Evolutionary conservation across 1,284 basidiomycete species (phyloP), one percentile per base, ranked within the genome.

Genomic region (Somion occarium): DNA sequence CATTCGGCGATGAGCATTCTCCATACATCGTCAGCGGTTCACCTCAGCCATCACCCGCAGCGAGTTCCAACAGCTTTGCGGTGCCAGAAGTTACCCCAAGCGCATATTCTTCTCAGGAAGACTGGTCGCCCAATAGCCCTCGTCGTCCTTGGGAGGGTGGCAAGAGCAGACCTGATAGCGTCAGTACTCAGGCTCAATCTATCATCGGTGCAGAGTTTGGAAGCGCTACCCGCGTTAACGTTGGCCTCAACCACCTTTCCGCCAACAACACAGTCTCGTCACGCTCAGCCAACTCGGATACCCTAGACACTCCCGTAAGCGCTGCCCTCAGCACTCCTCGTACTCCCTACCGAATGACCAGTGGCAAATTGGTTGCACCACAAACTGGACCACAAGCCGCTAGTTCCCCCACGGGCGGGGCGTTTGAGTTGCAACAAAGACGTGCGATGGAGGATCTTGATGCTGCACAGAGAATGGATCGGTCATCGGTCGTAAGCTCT

Each of bases 1-100:
- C 88, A 3, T 90, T 90, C 66, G 74, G 75, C 25, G 85, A 90
- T 60, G 72, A 72, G 50, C 76, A 81, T 55, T 73, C 76, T 13
- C 73, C 70, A 12, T 65, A 66, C 53, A 65, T 50, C 11, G 23
- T 44, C 66, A 41, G 64, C 62, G 61, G 62, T n/a, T 53, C 66
- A 19, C 70, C 73, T 2, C 68, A 74, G 3, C 59, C 44, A 15
- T 45, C 39, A 5, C 61, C 65, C 13, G 59, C 74, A 2, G 72
- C 72, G 2, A 71, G 74, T 3, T 64, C 71, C 1, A 69, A 73
- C 5, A 73, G 73, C 3, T 79, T 78, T 59, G 51, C 63, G 57
- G 37, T 65, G 62, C 44, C 52, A 60, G 15, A 57, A n/a, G 23
- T 54, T 34, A 55, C 61, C 42, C 52, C 53, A 0, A 45, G 27